A percentile compares a stretch with the other conserved stretches of the same genome.
These are phyloP conservation scores for Pythium volutum DNA, from an alignment of 352 stramenopile genomes.

Conservation along the genomic window DNA sequence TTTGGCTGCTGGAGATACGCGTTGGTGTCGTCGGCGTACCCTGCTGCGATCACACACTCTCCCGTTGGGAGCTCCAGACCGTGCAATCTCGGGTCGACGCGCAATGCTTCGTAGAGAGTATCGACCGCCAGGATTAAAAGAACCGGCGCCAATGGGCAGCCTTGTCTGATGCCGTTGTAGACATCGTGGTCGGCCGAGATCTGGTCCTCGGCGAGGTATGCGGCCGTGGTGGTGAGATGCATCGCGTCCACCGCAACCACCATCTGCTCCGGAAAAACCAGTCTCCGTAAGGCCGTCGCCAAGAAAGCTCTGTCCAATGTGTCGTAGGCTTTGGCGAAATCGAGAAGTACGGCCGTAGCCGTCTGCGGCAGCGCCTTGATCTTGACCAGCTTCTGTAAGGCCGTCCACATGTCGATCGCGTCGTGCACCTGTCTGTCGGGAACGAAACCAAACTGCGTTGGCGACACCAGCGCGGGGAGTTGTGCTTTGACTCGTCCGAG, in stretches of 20 bases:
- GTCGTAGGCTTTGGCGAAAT: conserved; percentile 20
- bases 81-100: no score
- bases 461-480: background rate
- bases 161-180: conserved; percentile 8
- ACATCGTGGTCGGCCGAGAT: background rate
- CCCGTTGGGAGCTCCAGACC: no score
- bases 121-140: conserved; percentile 9
- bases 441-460: conserved; percentile 17
- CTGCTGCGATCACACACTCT: no score
- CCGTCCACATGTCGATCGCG: conserved; percentile 11
- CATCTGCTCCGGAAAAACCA: background rate
- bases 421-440: conserved; percentile 12
- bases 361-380: no score
- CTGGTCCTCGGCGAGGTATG: background rate
- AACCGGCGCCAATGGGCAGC: conserved; percentile 3
- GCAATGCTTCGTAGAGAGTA: conserved; percentile 6
- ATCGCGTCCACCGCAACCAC: background rate
- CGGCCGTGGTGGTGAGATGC: conserved; percentile 1
- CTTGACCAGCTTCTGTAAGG: background rate
- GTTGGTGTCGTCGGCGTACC: no score
- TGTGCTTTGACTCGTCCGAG: background rate
- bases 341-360: conserved; percentile 4
- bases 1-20: no score
- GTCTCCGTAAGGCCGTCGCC: background rate
- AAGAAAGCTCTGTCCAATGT: background rate